Evolutionary conservation across 2,329 filamentous ascomycete species (phyloP), one percentile per base, ranked within the genome.

Genomic region (Hymenoscyphus infarciens): DNA sequence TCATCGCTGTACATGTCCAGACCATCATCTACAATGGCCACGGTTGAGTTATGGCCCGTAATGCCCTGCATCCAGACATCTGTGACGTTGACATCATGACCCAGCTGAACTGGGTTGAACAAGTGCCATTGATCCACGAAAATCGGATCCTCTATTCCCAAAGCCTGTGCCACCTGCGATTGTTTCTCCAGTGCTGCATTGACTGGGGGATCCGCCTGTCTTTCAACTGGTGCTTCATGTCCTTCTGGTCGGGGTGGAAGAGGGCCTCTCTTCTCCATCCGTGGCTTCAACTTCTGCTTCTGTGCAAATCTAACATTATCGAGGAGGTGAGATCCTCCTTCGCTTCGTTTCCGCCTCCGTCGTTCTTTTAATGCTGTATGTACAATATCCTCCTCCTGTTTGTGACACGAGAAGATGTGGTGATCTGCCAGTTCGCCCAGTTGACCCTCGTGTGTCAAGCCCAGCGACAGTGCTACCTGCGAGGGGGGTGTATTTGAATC

Each of bases 41-140:
- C 92, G 1, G 91, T 97, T 19, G 90, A 84, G 65, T 94, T 94
- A 71, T 91, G 86, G 60, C 95, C 95, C 0, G 94, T 98, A 62
- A 97, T 88, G 4, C 93, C 94, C 69, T 95, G 86, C 70, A 91
- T 75, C 95, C 95, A 99, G 5, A 98, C 83, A 13, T 88, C 92
- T 0, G 92, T 96, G n/a, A 98, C 92, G 72, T 99, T 99, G 72
- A 99, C 84, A 74, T 99, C 95, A 76, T 98, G 91, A 5, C 93
- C 94, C 0, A 86, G 74, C 70, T 96, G 87, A 5, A 89, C 74
- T 0, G 89, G 82, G 74, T 99, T 99, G 79, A 90, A 88, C 56
- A 99, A 80, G 81, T 99, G 95, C 95, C 95, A 99, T 77, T 99
- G 95, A 62, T 96, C 89, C 52, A 84, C 81, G 77, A 98, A 99